A percentile compares a stretch with the other conserved stretches of the same genome.
These are phyloP conservation scores for Aspergillus phoenicis DNA, from an alignment of 2,329 filamentous ascomycete species.

Conservation along the genomic window DNA sequence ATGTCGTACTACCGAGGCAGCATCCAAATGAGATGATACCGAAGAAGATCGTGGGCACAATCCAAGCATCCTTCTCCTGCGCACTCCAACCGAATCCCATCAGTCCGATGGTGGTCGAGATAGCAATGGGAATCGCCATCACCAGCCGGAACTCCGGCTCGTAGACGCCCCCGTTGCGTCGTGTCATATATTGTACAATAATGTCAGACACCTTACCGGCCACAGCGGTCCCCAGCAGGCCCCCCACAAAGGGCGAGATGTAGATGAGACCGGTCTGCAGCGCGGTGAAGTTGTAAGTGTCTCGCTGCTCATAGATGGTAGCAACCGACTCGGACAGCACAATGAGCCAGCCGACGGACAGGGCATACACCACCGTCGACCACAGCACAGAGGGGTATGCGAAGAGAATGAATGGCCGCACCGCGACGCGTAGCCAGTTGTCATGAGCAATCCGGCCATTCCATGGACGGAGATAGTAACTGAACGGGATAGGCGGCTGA, in stretches of 20 bases:
- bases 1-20: conserved; percentile 82
- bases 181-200: conserved; percentile 78
- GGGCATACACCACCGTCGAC: conserved; percentile 81
- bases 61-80: conserved; percentile 73
- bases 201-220: conserved; percentile 86
- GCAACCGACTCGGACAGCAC: conserved; percentile 87
- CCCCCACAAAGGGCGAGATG: conserved; percentile 84
- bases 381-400: conserved; percentile 87
- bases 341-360: conserved; percentile 93
- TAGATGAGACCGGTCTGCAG: conserved; percentile 85
- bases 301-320: conserved; percentile 70
- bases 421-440: conserved; percentile 74
- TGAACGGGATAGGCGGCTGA: conserved; percentile 69
- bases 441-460: conserved; percentile 78
- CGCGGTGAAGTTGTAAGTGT: conserved; percentile 77
- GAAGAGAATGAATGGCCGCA: conserved; percentile 82
- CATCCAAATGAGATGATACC: conserved; percentile 91
- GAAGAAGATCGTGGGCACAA: conserved; percentile 91
- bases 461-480: conserved; percentile 73
- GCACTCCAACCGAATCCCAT: conserved; percentile 98
- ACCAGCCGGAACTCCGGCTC: conserved; percentile 91
- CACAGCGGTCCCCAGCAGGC: conserved; percentile 85
- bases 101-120: conserved; percentile 79
- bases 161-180: conserved; percentile 87
- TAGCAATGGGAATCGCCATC: conserved; percentile 78